Percentiles rank a stretch among this genome's conserved stretches.
These are phyloP conservation scores for Monascus purpureus DNA, from an alignment of 495 filamentous ascomycete species.

Conservation along the genomic window DNA sequence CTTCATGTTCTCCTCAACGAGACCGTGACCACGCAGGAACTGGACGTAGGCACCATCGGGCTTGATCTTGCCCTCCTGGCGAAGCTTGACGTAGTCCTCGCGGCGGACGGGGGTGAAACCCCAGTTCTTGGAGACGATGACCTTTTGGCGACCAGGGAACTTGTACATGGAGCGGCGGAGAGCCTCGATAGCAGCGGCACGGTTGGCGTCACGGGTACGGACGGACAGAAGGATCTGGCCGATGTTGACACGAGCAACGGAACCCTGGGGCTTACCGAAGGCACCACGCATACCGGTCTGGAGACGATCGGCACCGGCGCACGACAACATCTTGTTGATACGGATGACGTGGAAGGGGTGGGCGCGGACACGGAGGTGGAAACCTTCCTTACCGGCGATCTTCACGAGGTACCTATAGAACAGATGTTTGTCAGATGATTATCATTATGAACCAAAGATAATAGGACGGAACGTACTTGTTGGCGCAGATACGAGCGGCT, in stretches of 20 bases:
- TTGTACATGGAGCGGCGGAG: slow-evolving; percentile 99
- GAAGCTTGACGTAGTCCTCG: slow-evolving; percentile 89
- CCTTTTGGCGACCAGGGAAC: slow-evolving; percentile 99
- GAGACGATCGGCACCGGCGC: slow-evolving; percentile 98
- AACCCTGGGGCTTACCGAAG: slow-evolving; percentile 97
- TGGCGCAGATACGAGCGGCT: slow-evolving; percentile 97
- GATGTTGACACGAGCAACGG: slow-evolving; percentile 97
- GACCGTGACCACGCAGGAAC: slow-evolving; percentile 87
- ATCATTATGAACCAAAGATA: too few species aligned
- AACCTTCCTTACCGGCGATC: slow-evolving; percentile 93
- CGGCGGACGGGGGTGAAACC: slow-evolving; percentile 96
- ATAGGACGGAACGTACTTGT: slow-evolving; percentile 89
- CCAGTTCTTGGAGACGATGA: slow-evolving; percentile 99
- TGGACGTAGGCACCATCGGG: slow-evolving; percentile 98
- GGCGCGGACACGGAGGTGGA: slow-evolving; percentile 95
- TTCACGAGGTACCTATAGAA: slow-evolving; percentile 74
- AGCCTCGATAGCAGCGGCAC: slow-evolving; percentile 88
- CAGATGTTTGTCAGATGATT: neutral
- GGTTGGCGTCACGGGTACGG: slow-evolving; percentile 87
- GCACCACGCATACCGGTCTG: slow-evolving; percentile 99
- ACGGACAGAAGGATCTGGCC: slow-evolving; percentile 95
- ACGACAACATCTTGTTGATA: slow-evolving; percentile 99
- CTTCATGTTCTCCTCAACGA: slow-evolving; percentile 71
- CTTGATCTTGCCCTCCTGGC: slow-evolving; percentile 76
- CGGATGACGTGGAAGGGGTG: slow-evolving; percentile 99